These are phyloP conservation scores for Tolypocladium tundrense DNA, from an alignment of 2,329 filamentous ascomycete species.

Conservation along the genomic window DNA sequence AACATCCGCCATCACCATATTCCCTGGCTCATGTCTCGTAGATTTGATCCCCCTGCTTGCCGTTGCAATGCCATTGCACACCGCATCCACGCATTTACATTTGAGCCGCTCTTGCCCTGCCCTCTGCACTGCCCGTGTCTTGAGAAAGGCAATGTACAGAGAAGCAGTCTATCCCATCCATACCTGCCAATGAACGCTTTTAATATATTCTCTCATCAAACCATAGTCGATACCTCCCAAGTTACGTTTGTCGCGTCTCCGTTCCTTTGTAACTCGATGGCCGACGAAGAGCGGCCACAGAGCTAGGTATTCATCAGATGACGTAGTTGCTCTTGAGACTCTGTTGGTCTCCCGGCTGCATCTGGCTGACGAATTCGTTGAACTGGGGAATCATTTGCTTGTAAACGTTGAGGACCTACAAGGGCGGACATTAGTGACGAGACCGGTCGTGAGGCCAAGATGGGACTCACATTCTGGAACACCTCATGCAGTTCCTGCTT, in stretches of 20 bases:
- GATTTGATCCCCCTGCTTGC: background rate
- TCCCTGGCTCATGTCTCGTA: background rate
- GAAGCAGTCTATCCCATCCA: constrained; percentile 10
- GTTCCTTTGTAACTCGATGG: background rate
- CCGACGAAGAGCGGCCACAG: background rate
- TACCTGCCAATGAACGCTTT: background rate
- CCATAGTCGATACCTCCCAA: background rate
- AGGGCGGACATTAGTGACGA: background rate
- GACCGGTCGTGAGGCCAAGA: background rate
- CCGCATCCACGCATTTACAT: background rate
- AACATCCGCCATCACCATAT: background rate
- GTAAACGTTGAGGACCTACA: constrained; percentile 43
- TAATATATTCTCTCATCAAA: background rate
- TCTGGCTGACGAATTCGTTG: constrained; percentile 39
- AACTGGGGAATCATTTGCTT: constrained; percentile 51
- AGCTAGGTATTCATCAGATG: constrained; percentile 18
- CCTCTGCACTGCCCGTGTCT: constrained; percentile 6
- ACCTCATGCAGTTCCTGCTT: constrained; percentile 58
- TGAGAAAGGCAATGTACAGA: constrained; percentile 6
- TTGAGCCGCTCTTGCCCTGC: background rate
- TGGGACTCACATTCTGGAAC: constrained; percentile 60
- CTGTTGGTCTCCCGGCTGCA: constrained; percentile 39
- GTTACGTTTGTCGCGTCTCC: background rate
- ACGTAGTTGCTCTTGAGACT: constrained; percentile 37
- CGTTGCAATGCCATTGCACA: background rate